Percentiles rank a stretch among this genome's conserved stretches.
These are phyloP conservation scores for Hyphopichia wangnamkhiaoensis DNA, from an alignment of 1,139 yeast species.

Conservation along the genomic window DNA sequence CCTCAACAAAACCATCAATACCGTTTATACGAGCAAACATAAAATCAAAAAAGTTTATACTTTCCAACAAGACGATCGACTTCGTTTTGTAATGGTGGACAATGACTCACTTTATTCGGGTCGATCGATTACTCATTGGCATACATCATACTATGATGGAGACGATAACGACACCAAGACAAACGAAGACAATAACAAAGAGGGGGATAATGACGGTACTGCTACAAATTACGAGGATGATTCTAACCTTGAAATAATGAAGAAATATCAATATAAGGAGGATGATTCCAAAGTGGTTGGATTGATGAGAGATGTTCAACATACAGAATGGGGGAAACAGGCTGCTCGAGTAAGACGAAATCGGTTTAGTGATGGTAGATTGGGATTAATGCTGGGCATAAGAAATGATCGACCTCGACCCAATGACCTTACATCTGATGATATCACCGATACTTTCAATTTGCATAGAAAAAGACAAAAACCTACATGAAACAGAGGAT, in stretches of 20 bases:
- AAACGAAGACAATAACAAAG: background rate
- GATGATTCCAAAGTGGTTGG: constrained; percentile 10
- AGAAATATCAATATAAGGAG: constrained; percentile 9
- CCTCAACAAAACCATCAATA: constrained; percentile 7
- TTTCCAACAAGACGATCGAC: background rate
- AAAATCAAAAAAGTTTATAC: constrained; percentile 9
- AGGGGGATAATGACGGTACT: background rate
- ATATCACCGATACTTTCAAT: constrained; percentile 33
- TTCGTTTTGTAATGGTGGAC: constrained; percentile 1
- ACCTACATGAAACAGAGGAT: background rate
- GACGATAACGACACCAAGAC: background rate
- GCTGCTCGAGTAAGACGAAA: constrained; percentile 10
- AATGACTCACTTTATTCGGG: background rate
- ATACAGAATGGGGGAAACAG: constrained; percentile 10
- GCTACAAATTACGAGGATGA: constrained; percentile 6
- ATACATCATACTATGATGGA: background rate
- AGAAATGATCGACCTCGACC: background rate
- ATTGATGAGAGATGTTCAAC: constrained; percentile 12
- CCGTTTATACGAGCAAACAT: constrained; percentile 8
- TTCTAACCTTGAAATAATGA: constrained; percentile 8
- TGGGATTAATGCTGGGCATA: constrained; percentile 6
- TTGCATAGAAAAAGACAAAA: constrained; percentile 16
- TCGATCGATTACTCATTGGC: constrained; percentile 1
- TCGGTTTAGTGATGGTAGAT: constrained; percentile 10
- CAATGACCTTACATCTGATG: constrained; percentile 17